Base-by-base conservation (phyloP, 1,139 yeast genomes). In the Saccharomyces pastorianus region DNA sequence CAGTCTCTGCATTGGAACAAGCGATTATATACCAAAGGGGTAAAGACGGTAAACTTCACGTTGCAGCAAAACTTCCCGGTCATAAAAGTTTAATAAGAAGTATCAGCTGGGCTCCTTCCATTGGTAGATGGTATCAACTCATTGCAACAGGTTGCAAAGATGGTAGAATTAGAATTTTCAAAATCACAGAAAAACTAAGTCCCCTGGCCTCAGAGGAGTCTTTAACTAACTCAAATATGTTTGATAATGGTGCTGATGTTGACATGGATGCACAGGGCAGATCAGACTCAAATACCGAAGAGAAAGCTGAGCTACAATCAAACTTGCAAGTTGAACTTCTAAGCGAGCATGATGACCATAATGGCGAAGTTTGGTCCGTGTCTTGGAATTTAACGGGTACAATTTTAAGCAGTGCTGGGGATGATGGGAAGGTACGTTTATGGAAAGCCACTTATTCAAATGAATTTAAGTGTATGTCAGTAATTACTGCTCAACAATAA, bases 111-210 rank as follows among this genome's bases (percentile, higher is more conserved):
- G 99, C 98, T 0, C 97, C 98, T 6, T 84, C 95, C 0, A 88
- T 91, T 86, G 99, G 98, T 1, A 76, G 96, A 60, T 83, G 85
- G 57, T 88, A 83, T 68, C 96, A 93, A 64, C 73, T 90, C 52
- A 78, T 93, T 49, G 99, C 99, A 0, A 91, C 98, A 0, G 99
- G 96, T 2, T 89, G 96, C 67, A 90, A 90, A 69, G 99, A 93
- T 69, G 99, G 98, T 0, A 83, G 76, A 64, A 91, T 93, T 20
- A 79, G 98, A 53, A 85, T 93, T 2, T 91, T 85, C 75, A 88
- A 86, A 69, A 77, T 90, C 3, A 76, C 78, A 50, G 75, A 87
- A 70, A 68, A 65, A 38, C 11, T 38, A 14, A 20, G 44, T 20
- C 25, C 44, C 9, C 25, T 38, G n/a, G 55, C 52, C 6, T 46